Evolutionary conservation across 768 basidiomycete species (phyloP).

Genomic region (Calocybe indica): DNA sequence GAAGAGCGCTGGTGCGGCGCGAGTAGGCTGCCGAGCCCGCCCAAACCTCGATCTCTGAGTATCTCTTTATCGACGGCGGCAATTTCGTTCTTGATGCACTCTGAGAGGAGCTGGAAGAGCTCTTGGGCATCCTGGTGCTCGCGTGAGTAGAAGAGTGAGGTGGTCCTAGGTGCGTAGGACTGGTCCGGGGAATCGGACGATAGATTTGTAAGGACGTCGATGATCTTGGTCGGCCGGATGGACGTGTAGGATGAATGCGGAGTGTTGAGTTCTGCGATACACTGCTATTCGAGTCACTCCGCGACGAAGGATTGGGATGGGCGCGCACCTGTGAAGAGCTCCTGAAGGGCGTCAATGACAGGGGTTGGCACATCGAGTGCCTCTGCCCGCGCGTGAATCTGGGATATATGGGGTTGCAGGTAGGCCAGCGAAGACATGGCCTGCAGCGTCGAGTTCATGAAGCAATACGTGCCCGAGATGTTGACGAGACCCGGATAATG

Average conservation of each 20-base stretch:
- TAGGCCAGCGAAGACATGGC: slow-evolving; percentile 85
- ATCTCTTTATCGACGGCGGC: slow-evolving; percentile 66
- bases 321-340: slow-evolving; percentile 59
- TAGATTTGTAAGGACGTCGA: slow-evolving; percentile 57
- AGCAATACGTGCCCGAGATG: slow-evolving; percentile 93
- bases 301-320: background rate
- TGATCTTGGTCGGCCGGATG: slow-evolving; percentile 68
- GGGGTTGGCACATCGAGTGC: slow-evolving; percentile 79
- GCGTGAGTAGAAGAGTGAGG: slow-evolving; percentile 74
- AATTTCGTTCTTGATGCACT: slow-evolving; percentile 85
- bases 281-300: too few relatives aligned
- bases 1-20: slow-evolving; percentile 1
- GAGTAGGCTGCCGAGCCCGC: slow-evolving; percentile 33
- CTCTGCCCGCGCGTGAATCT: slow-evolving; percentile 72
- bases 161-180: slow-evolving; percentile 34
- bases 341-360: slow-evolving; percentile 74
- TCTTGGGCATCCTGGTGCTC: slow-evolving; percentile 99
- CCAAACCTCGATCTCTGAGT: slow-evolving; percentile 64
- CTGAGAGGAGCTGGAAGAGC: slow-evolving; percentile 90
- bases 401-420: slow-evolving; percentile 74
- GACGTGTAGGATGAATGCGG: slow-evolving; percentile 51
- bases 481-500: slow-evolving; percentile 92
- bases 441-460: slow-evolving; percentile 94
- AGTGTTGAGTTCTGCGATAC: slow-evolving; percentile 52
- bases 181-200: slow-evolving; percentile 11